Evolutionary conservation across 139 green algal species (phyloP), one percentile per base, ranked within the genome.

Genomic region (Limnomonas spitsbergensis): DNA sequence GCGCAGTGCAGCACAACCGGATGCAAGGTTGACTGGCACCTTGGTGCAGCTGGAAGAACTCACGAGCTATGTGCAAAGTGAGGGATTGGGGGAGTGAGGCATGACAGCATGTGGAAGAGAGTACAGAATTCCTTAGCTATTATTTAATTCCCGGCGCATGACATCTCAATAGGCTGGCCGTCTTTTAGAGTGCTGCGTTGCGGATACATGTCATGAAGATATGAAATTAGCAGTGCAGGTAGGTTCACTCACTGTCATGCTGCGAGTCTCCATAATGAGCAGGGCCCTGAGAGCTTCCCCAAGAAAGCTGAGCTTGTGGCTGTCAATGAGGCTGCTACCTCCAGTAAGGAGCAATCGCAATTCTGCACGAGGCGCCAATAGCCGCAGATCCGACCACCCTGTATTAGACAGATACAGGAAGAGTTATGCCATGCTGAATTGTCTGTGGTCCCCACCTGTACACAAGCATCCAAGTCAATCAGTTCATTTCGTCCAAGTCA

Each of bases 331-430:
- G 20, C 53, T 52, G 2, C 73, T 66, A 38, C 82, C 68, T 2
- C 88, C 91, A 14, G 53, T 82, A n/a, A 92, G 71, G 75, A 94
- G 75, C 72, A 97, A 20, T 24, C 90, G 88, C 84, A 95, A 75
- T 86, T 97, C 93, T 9, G 91, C 91, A 26, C 91, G 87, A 2
- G 93, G 92, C 0, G 92, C 90, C 75, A 95, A 84, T 81, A 97
- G 79, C 6, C 91, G 83, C 37, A 95, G 81, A 72, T 90, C 82
- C 1, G 80, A 79, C 88, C 91, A 97, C 2, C 90, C 90, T 81
- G 90, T 54, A 1, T 34, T 14, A 66, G 27, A 24, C 36, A 35
- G 37, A 2, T n/a, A n/a, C n/a, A n/a, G n/a, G n/a, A n/a, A 71
- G 52, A 2, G 77, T 84, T 79, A 81, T 82, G 31, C 6, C 70